Base-by-base conservation (phyloP, 805 yeast species). In the Kurtzmaniella fragi region DNA sequence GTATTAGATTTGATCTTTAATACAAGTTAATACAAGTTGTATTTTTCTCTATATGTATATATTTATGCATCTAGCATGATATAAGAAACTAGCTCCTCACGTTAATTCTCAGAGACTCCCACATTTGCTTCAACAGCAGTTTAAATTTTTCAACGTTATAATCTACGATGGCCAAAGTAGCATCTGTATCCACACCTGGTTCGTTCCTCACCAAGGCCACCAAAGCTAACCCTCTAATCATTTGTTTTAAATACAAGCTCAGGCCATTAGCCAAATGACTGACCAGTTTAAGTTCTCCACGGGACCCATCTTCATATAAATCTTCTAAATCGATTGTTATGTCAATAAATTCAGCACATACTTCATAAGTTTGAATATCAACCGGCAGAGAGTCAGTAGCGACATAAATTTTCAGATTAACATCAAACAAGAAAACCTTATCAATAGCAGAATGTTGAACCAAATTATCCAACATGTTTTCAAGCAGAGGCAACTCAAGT, bases 321-420 rank as follows among this genome's bases (percentile, higher is more conserved):
- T 84, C 84, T 50, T 87, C 90, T 46, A 93, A 64, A 54, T 93
- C 98, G 17, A 89, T 82, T 3, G 96, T 82, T 12, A 91, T 93
- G 59, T 93, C 98, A 34, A 93, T 91, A 54, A 93, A 93, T 54
- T 93, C 98, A 0, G 97, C 95, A 61, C 98, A 93, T 2, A 91
- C 95, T 58, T 93, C 97, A 57, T 93, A 93, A 0, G 95, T 86
- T 54, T 89, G 95, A 31, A 88, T 84, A 62, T 91, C 98, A 30
- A 91, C 96, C 0, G 98, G 97, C 2, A 90, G 81, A 0, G 96
- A 85, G 59, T 93, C 99, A 0, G 98, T 91, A 4, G 97, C 96
- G 35, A 91, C 89, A 56, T 91, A 93, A 15, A 93, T 86, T 57
- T 93, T 93, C 13, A 96, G 84, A 53, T 86, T 85, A 17, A 91